These are phyloP conservation scores for Asterella californica DNA, from an alignment of 225 moss, liverwort and hornwort genomes.

Conservation along the genomic window DNA sequence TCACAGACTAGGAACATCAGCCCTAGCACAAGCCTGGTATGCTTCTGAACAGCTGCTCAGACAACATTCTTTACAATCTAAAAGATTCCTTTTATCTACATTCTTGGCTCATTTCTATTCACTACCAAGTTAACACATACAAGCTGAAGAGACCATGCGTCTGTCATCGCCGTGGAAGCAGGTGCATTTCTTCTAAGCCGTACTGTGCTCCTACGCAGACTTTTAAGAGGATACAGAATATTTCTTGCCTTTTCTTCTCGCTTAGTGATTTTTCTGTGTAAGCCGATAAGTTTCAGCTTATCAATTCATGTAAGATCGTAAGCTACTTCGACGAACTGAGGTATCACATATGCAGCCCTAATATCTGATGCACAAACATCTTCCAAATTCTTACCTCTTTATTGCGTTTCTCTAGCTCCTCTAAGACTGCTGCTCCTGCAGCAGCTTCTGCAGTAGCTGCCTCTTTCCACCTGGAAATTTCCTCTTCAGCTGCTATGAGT, in stretches of 20 bases:
- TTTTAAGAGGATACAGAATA: background rate
- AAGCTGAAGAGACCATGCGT: background rate
- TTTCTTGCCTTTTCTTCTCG: background rate
- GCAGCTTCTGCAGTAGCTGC: slow-evolving; percentile 78
- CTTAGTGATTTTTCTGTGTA: background rate
- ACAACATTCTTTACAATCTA: background rate
- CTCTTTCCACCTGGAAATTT: slow-evolving; percentile 80
- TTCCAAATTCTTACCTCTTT: slow-evolving; percentile 53
- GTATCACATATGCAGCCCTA: slow-evolving; percentile 4
- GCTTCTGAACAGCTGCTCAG: background rate
- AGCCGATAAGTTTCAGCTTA: background rate
- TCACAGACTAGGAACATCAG: background rate
- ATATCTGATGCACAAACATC: background rate
- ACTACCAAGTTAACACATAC: background rate
- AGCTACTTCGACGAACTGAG: background rate
- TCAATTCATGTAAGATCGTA: background rate
- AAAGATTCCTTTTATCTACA: background rate
- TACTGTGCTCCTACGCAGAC: background rate
- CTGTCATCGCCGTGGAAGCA: background rate
- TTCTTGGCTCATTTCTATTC: background rate
- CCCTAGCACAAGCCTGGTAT: background rate
- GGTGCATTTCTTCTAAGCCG: background rate
- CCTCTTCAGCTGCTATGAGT: slow-evolving; percentile 71
- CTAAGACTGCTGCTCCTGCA: slow-evolving; percentile 61
- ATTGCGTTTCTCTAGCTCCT: slow-evolving; percentile 69